A percentile compares a stretch with the other conserved stretches of the same genome.
phyloP scores from a whole-genome alignment of 176 grass and related monocot genomes.

The Musa itinerans region DNA sequence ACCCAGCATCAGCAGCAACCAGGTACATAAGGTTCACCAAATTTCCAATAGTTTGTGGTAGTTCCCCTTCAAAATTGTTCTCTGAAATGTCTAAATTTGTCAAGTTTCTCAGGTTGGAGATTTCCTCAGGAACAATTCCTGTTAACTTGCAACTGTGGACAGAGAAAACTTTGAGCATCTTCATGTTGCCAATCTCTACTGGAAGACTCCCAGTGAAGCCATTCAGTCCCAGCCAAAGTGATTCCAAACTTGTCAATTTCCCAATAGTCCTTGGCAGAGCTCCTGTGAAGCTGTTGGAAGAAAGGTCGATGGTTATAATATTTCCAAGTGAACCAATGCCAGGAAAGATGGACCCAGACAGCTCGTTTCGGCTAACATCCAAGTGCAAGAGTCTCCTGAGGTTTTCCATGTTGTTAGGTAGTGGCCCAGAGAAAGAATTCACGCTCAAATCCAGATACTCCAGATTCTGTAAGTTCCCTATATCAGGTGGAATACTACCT shows the following conservation, averaged over 20 bases:
- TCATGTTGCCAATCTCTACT: constrained; percentile 57
- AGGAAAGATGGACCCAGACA: constrained; percentile 62
- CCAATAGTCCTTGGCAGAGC: constrained; percentile 54
- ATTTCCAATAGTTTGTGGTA: constrained; percentile 51
- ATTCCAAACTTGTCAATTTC: constrained; percentile 36
- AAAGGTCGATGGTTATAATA: constrained; percentile 69
- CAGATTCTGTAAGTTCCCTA: constrained; percentile 60
- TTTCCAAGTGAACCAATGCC: constrained; percentile 46
- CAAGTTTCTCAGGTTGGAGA: constrained; percentile 56
- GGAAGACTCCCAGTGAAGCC: constrained; percentile 58
- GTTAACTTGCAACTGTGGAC: constrained; percentile 57
- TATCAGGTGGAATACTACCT: constrained; percentile 45
- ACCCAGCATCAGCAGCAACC: constrained; percentile 51
- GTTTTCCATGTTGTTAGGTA: constrained; percentile 53
- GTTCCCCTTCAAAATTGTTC: constrained; percentile 58
- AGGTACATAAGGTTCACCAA: constrained; percentile 49
- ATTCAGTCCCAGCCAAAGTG: constrained; percentile 61
- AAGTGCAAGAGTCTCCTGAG: constrained; percentile 60
- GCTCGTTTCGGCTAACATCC: constrained; percentile 55
- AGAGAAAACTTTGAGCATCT: constrained; percentile 47
- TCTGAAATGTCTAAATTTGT: constrained; percentile 79
- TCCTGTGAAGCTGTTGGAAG: constrained; percentile 65
- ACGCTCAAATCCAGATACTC: constrained; percentile 50
- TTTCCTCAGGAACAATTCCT: constrained; percentile 49
- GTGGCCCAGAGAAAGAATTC: constrained; percentile 49